Base-by-base conservation (phyloP, 2,329 filamentous ascomycete species). In the Botrytis galanthina region DNA sequence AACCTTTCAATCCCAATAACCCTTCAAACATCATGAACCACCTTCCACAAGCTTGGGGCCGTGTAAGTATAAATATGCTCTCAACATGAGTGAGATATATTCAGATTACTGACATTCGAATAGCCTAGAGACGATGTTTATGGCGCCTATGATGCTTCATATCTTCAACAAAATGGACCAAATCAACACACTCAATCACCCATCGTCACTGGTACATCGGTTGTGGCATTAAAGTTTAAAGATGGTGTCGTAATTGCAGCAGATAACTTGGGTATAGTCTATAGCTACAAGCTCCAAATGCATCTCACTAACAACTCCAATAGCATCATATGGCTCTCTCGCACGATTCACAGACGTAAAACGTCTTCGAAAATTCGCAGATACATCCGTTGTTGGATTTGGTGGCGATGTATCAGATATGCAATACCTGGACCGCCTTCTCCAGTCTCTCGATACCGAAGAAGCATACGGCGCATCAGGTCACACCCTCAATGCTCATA, bases 371-470 rank as follows among this genome's bases (percentile, higher is more conserved):
- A 88, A 90, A 79, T 98, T 98, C 84, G 93, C 94, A 84, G 87
- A 91, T 77, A 90, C 91, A 77, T 91, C 94, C 44, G 89, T 98
- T 75, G 88, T 99, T 81, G 96, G 96, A 80, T 97, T 98, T 85
- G 94, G 94, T 83, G 96, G 96, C 83, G 96, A 99, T 86, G 92
- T 99, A 79, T 97, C 93, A 77, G 96, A 99, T 86, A 98, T 99
- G 96, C 96, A 99, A 87, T 97, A 97, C 86, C 90, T 99, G 78
- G 93, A 97, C 88, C 91, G 96, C 79, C 90, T 97, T 81, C 91
- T 99, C 79, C 91, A 89, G 81, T 92, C 93, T 76, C 92, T 98
- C 79, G 90, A 93, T 82, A 94, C 97, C 83, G 88, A 92, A 82
- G 95, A 98, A 87, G 92, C 94, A 82, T 98, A 99, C 87, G 81